Evolutionary conservation across 495 filamentous ascomycete species (phyloP).

Genomic region (Neurospora sp.): DNA sequence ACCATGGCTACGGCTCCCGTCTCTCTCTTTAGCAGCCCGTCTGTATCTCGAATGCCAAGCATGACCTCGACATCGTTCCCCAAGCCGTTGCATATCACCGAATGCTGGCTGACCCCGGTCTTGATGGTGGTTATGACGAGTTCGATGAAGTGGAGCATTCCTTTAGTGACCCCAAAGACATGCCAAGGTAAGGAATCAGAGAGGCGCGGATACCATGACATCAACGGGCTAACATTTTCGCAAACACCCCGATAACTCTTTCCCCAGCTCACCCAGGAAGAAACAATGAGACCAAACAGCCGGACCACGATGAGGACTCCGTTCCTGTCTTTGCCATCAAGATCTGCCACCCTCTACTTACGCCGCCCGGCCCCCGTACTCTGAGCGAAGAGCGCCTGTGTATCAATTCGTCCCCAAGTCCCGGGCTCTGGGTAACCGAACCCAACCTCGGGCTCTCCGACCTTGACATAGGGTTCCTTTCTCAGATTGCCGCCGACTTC

Average conservation of each 20-base stretch:
- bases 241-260: no score
- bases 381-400: neutral
- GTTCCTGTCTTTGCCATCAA: no score
- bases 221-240: neutral
- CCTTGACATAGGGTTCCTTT: neutral
- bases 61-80: neutral
- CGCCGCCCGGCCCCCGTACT: no score
- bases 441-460: neutral
- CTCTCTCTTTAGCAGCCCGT: neutral
- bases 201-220: neutral
- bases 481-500: neutral
- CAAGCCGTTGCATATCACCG: neutral
- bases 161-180: neutral
- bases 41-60: no score
- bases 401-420: neutral
- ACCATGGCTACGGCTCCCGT: neutral
- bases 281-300: no score
- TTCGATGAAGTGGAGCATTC: neutral
- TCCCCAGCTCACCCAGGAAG: no score
- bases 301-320: rapidly evolving
- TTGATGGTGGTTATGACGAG: neutral
- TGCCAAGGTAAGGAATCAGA: neutral
- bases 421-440: neutral
- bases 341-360: no score
- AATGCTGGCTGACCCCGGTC: neutral